Evolutionary conservation across 106 monocot genomes (phyloP).

Genomic region (Allium sativum): DNA sequence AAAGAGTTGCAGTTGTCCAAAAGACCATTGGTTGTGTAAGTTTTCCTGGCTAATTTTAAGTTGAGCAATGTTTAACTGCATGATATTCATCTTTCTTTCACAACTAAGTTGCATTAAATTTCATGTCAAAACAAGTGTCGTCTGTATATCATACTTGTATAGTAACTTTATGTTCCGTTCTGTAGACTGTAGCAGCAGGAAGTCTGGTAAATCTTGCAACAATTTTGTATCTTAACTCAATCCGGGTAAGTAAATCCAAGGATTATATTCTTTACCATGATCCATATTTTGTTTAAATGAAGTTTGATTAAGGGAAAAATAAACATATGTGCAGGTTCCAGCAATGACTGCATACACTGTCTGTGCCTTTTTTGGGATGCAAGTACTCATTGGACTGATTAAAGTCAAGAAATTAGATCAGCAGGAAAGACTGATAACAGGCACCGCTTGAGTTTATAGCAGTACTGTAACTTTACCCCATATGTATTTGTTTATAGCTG

Average conservation of each 20-base stretch:
- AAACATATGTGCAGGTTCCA: conserved; percentile 33
- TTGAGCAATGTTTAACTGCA: no score
- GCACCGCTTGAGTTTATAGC: conserved; percentile 48
- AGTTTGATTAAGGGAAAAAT: background rate
- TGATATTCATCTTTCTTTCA: no score
- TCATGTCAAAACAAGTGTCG: no score
- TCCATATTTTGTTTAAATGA: background rate
- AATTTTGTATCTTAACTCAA: conserved; percentile 65
- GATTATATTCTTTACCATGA: background rate
- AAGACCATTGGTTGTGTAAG: conserved; percentile 87
- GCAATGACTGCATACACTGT: conserved; percentile 55
- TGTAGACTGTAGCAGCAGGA: conserved; percentile 76
- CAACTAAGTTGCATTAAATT: no score
- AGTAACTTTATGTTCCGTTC: conserved; percentile 1
- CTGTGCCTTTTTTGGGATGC: conserved; percentile 69
- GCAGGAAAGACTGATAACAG: conserved; percentile 79
- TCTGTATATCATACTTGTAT: no score
- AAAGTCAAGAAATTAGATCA: conserved; percentile 80
- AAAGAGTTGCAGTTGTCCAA: conserved; percentile 84
- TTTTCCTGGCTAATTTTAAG: background rate
- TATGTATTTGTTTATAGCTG: background rate
- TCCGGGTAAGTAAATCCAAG: conserved; percentile 47
- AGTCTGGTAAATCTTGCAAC: conserved; percentile 91
- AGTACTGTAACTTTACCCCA: conserved; percentile 1
- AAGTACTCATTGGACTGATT: conserved; percentile 71